Conservation (phyloP, 108 stramenopile genomes). For the Schizochytrium sp. region DNA sequence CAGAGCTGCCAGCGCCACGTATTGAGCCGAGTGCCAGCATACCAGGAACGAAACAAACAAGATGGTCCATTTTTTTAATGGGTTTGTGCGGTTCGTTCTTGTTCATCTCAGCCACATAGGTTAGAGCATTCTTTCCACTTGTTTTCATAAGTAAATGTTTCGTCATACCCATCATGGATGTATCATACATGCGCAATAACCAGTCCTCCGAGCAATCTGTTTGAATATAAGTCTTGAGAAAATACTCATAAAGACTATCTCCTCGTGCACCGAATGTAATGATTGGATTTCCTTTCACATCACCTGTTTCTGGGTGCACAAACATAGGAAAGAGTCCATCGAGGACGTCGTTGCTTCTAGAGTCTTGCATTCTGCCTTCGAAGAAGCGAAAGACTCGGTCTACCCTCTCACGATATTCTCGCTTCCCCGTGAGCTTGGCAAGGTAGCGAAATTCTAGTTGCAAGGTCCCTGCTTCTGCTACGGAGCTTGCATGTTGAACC, state of each 20-base stretch:
- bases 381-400: slow-evolving; percentile 65
- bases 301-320: slow-evolving; percentile 68
- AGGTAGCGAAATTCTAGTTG: slow-evolving; percentile 82
- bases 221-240: slow-evolving; percentile 93
- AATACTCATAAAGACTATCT: slow-evolving; percentile 91
- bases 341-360: not conserved
- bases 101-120: slow-evolving; percentile 67
- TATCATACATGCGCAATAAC: slow-evolving; percentile 58
- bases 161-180: slow-evolving; percentile 64
- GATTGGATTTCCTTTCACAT: not conserved
- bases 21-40: slow-evolving; percentile 70
- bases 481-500: slow-evolving; percentile 60
- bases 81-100: slow-evolving; percentile 52
- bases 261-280: slow-evolving; percentile 79
- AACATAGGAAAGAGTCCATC: slow-evolving; percentile 67
- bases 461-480: slow-evolving; percentile 73
- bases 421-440: slow-evolving; percentile 68
- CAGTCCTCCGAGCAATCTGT: slow-evolving; percentile 82
- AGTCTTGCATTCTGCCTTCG: slow-evolving; percentile 17
- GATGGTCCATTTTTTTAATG: slow-evolving; percentile 89
- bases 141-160: slow-evolving; percentile 46
- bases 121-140: slow-evolving; percentile 40
- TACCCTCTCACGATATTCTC: slow-evolving; percentile 63
- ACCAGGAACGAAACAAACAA: slow-evolving; percentile 94
- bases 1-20: slow-evolving; percentile 16